Conservation (phyloP, 2,329 filamentous ascomycete genomes). For the Aureobasidium sp. region DNA sequence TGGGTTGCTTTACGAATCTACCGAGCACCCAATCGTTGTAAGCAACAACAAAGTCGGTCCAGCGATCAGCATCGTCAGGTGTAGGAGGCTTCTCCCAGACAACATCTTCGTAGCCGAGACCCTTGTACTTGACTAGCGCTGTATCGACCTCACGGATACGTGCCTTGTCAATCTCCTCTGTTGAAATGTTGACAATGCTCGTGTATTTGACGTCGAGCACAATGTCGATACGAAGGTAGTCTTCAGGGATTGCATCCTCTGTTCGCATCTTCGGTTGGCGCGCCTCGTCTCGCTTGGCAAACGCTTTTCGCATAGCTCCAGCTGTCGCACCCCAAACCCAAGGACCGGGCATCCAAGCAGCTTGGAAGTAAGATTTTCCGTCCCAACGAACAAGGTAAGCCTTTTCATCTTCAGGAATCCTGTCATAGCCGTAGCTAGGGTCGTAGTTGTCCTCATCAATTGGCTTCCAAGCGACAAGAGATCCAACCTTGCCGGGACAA, state of each 20-base stretch:
- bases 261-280: conserved; percentile 58
- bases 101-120: conserved; percentile 78
- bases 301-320: conserved; percentile 59
- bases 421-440: conserved; percentile 43
- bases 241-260: conserved; percentile 77
- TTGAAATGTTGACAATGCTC: conserved; percentile 47
- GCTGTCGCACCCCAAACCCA: conserved; percentile 74
- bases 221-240: conserved; percentile 77
- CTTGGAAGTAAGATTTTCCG: conserved; percentile 68
- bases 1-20: conserved; percentile 58
- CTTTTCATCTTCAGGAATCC: conserved; percentile 65
- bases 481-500: conserved; percentile 57
- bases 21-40: conserved; percentile 82
- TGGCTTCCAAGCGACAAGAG: conserved; percentile 84
- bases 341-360: conserved; percentile 76
- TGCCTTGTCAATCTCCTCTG: conserved; percentile 60
- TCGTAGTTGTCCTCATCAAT: conserved; percentile 47
- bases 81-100: conserved; percentile 81
- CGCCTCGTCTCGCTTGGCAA: conserved; percentile 59
- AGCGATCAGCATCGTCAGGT: conserved; percentile 55
- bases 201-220: conserved; percentile 72
- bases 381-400: conserved; percentile 93
- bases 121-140: conserved; percentile 84
- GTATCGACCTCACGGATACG: conserved; percentile 63
- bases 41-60: conserved; percentile 69